Percentiles rank a stretch among this genome's conserved stretches.
These are phyloP conservation scores for Chlamydomonas sp. DNA, from an alignment of 139 green algal genomes.

Conservation along the genomic window DNA sequence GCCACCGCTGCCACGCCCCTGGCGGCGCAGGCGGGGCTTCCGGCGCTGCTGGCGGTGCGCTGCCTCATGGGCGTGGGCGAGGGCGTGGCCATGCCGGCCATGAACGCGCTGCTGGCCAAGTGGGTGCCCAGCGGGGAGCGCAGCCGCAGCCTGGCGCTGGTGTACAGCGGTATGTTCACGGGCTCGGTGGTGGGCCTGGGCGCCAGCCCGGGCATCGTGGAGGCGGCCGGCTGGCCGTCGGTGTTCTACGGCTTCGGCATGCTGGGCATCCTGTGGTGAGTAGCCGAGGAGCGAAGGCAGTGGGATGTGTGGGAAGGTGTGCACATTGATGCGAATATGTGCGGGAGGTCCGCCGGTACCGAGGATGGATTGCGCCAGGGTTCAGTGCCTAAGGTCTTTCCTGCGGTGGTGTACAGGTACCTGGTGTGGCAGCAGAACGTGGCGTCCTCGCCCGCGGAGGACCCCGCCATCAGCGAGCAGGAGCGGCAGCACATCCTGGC, in stretches of 20 bases:
- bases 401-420: conserved; percentile 65
- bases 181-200: conserved; percentile 90
- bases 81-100: conserved; percentile 98
- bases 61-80: conserved; percentile 97
- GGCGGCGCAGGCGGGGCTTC: conserved; percentile 84
- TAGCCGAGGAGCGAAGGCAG: neutral
- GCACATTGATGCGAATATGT: too few relatives aligned
- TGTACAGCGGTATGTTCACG: conserved; percentile 97
- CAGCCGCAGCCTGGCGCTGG: conserved; percentile 87
- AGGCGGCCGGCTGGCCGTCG: conserved; percentile 81
- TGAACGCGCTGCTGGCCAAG: conserved; percentile 96
- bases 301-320: neutral
- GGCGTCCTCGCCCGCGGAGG: conserved; percentile 67
- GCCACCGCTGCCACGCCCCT: conserved; percentile 93
- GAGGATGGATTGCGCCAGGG: too few relatives aligned
- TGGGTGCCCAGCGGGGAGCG: conserved; percentile 93
- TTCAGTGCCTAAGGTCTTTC: neutral
- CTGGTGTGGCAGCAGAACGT: conserved; percentile 73
- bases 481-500: conserved; percentile 61
- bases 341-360: too few relatives aligned
- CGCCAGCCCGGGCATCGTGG: conserved; percentile 83
- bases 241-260: conserved; percentile 96
- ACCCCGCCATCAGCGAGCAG: conserved; percentile 59
- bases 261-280: conserved; percentile 83
- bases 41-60: conserved; percentile 80